Evolutionary conservation across 495 filamentous ascomycete genomes (phyloP).

Genomic region (Penicillium samsonianum): DNA sequence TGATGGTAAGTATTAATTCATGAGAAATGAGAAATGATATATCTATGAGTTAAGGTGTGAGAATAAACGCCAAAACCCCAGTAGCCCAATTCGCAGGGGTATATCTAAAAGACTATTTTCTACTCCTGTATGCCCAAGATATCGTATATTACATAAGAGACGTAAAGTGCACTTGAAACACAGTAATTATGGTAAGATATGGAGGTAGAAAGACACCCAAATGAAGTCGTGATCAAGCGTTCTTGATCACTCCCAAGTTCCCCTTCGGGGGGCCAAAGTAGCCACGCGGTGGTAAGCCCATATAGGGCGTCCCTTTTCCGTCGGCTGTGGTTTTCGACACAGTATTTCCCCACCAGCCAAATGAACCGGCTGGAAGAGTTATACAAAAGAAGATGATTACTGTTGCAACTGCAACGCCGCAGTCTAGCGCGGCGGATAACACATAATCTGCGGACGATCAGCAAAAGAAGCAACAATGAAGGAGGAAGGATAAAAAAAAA

Average conservation of each 20-base stretch:
- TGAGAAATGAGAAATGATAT: not conserved
- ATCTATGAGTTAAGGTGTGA: not conserved
- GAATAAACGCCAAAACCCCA: not conserved
- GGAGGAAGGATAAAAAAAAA: slow-evolving; percentile 54
- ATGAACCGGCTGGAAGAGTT: slow-evolving; percentile 59
- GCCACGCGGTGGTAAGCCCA: slow-evolving; percentile 43
- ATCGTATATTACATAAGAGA: not conserved
- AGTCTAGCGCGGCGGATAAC: slow-evolving; percentile 60
- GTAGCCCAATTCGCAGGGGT: not conserved
- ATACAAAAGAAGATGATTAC: slow-evolving; percentile 70
- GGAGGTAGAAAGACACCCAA: not conserved
- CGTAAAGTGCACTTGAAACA: not conserved
- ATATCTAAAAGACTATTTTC: slow-evolving; percentile 1
- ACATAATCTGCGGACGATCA: slow-evolving; percentile 60
- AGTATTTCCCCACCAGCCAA: slow-evolving; percentile 71
- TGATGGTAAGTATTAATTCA: slow-evolving; percentile 36
- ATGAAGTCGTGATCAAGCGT: not conserved
- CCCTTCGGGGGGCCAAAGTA: slow-evolving; percentile 62
- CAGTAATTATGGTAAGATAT: not conserved
- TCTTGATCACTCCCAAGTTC: slow-evolving; percentile 41
- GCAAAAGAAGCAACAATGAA: slow-evolving; percentile 42
- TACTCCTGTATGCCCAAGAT: not conserved
- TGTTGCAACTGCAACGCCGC: slow-evolving; percentile 62
- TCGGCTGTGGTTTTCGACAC: slow-evolving; percentile 50
- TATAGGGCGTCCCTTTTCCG: slow-evolving; percentile 46